These are phyloP conservation scores for Ceraceosorus bombacis DNA, from an alignment of 1,284 basidiomycete species.

Conservation along the genomic window DNA sequence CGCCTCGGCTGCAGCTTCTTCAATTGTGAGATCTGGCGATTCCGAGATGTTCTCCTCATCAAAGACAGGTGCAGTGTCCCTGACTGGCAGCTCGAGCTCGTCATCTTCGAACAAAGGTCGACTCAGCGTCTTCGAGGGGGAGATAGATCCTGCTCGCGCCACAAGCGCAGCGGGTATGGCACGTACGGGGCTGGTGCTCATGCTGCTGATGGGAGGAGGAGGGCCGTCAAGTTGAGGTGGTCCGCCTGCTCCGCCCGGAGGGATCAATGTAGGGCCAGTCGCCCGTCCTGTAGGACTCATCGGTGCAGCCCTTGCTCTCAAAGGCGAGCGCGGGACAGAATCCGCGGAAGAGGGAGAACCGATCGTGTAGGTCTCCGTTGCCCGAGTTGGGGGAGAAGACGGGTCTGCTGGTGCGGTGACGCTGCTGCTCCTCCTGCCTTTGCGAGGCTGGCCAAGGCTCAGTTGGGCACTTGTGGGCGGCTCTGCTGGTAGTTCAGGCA, in stretches of 20 bases:
- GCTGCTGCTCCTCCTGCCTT: neutral
- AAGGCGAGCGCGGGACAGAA: no score
- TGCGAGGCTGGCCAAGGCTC: conserved; percentile 2
- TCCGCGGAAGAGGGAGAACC: no score
- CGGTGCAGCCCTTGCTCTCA: neutral
- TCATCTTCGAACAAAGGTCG: no score
- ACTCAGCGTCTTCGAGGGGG: no score
- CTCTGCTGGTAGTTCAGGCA: conserved; percentile 2
- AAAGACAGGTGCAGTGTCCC: no score
- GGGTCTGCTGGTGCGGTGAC: neutral
- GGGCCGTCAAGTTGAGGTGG: conserved; percentile 3
- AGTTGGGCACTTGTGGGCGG: neutral
- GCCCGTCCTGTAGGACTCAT: neutral
- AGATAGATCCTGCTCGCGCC: neutral
- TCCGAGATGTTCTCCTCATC: no score
- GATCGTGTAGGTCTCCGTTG: neutral
- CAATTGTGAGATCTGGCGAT: no score
- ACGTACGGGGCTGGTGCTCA: neutral
- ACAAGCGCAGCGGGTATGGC: neutral
- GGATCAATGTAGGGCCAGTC: neutral
- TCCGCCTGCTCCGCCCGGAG: neutral
- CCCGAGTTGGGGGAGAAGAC: neutral
- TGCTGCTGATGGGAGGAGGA: neutral
- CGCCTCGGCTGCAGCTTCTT: no score
- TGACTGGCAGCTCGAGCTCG: no score